phyloP scores from a whole-genome alignment of 306 rosid genomes.

The Dryas octopetala region DNA sequence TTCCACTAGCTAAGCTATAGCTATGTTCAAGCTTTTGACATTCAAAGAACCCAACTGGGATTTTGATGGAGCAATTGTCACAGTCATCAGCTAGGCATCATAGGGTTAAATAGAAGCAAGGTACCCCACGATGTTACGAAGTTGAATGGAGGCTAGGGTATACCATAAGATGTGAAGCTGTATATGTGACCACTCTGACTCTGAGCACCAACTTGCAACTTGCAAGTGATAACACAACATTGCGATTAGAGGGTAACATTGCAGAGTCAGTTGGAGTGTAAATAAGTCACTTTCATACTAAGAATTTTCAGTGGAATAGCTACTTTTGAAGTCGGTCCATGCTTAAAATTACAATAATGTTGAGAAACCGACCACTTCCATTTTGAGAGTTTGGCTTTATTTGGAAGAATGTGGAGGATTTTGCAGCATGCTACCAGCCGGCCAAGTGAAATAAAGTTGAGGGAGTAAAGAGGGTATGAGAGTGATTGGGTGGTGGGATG shows the following conservation, averaged over 20 bases:
- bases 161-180: slow-evolving; percentile 6
- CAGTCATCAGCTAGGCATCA: slow-evolving; percentile 24
- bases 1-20: slow-evolving; percentile 11
- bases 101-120: slow-evolving; percentile 36
- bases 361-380: slow-evolving; percentile 41
- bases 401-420: slow-evolving; percentile 21
- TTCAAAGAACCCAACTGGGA: slow-evolving; percentile 27
- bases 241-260: slow-evolving; percentile 16
- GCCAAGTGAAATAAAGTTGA: neutral
- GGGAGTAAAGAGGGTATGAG: neutral
- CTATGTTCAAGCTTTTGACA: slow-evolving; percentile 23
- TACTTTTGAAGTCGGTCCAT: slow-evolving; percentile 37
- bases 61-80: slow-evolving; percentile 22
- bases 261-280: slow-evolving; percentile 1
- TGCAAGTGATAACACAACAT: slow-evolving; percentile 20
- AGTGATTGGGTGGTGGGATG: neutral
- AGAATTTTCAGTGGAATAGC: slow-evolving; percentile 42
- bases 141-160: slow-evolving; percentile 13
- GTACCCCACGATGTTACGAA: slow-evolving; percentile 37
- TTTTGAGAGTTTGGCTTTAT: slow-evolving; percentile 28
- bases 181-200: slow-evolving; percentile 38
- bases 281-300: slow-evolving; percentile 10
- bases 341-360: slow-evolving; percentile 38
- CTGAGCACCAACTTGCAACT: slow-evolving; percentile 35
- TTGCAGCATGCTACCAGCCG: slow-evolving; percentile 17